Evolutionary conservation across 805 yeast species (phyloP).

Genomic region (Suhomyces sp.): DNA sequence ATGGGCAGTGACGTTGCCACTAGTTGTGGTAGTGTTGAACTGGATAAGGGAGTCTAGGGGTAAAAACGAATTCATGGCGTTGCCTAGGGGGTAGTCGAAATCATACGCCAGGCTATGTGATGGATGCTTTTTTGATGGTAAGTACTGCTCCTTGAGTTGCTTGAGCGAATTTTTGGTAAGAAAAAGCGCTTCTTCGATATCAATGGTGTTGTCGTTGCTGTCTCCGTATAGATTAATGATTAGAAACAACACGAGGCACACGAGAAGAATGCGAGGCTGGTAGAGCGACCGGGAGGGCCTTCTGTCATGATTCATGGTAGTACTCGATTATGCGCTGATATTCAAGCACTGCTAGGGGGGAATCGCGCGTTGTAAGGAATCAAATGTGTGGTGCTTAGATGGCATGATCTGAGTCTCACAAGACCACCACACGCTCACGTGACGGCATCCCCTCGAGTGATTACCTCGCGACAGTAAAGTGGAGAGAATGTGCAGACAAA

Average conservation of each 20-base stretch:
- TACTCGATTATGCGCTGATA: background rate
- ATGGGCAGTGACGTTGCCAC: constrained; percentile 13
- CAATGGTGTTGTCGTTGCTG: constrained; percentile 8
- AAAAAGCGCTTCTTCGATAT: constrained; percentile 23
- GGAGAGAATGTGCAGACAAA: background rate
- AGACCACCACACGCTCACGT: background rate
- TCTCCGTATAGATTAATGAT: constrained; percentile 7
- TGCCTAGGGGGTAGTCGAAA: constrained; percentile 31
- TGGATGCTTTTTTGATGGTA: background rate
- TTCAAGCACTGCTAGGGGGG: background rate
- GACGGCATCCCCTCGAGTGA: background rate
- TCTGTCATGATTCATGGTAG: background rate
- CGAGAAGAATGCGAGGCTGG: constrained; percentile 9
- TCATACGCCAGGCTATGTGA: constrained; percentile 1
- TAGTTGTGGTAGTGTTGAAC: constrained; percentile 22
- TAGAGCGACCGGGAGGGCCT: constrained; percentile 7
- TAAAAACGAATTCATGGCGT: constrained; percentile 38
- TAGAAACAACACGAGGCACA: constrained; percentile 8
- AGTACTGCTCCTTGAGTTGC: constrained; percentile 19
- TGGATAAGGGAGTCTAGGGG: constrained; percentile 39
- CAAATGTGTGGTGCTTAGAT: background rate
- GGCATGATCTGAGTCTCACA: background rate
- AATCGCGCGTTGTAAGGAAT: background rate
- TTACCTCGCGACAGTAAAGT: background rate
- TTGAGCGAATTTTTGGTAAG: constrained; percentile 24